These are phyloP conservation scores for Penicillium brevicompactum DNA, from an alignment of 2,329 filamentous ascomycete species.

Conservation along the genomic window DNA sequence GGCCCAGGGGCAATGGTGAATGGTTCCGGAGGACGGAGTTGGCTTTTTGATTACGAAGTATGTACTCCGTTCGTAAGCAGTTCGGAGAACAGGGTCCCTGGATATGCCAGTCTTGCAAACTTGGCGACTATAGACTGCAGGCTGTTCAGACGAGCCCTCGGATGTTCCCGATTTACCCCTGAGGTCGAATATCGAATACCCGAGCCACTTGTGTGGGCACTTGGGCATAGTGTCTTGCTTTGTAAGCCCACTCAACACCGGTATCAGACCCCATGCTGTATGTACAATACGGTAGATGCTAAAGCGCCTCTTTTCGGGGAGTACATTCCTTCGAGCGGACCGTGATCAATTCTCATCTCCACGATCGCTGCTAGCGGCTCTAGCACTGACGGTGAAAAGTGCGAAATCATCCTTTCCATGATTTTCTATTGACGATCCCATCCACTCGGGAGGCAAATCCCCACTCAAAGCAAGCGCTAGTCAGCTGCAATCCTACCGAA, in stretches of 20 bases:
- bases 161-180: conserved; percentile 2
- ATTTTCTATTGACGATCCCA: conserved; percentile 5
- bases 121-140: no score
- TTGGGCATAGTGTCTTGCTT: not conserved
- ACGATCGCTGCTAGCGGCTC: conserved; percentile 22
- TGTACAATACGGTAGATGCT: not conserved
- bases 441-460: not conserved
- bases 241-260: not conserved
- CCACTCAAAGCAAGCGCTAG: conserved; percentile 9
- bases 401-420: conserved; percentile 8
- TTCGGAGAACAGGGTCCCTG: no score
- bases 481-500: not conserved
- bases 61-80: no score
- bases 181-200: not conserved
- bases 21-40: no score
- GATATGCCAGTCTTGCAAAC: no score
- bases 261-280: not conserved
- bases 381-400: not conserved
- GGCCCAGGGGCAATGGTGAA: no score
- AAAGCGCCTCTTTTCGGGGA: conserved; percentile 2
- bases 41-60: no score
- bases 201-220: not conserved
- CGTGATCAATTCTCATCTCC: not conserved
- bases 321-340: conserved; percentile 8
- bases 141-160: not conserved